Evolutionary conservation across 805 yeast genomes (phyloP), one percentile per base, ranked within the genome.

Genomic region (Wickerhamomyces alni): DNA sequence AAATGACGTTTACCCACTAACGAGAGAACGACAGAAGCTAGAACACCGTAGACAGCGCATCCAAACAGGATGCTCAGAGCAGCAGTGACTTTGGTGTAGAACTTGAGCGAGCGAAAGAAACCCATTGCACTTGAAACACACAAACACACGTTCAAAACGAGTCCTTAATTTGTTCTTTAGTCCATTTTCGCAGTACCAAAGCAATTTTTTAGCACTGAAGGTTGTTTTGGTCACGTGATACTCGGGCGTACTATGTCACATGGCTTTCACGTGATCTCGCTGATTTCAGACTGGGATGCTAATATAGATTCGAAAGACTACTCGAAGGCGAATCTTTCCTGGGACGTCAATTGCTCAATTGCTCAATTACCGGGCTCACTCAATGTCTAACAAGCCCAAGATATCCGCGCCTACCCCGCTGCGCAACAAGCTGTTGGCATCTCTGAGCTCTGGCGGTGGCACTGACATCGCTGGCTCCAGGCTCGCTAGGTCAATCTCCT

Each of bases 1-100:
- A 88, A 70, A 39, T 82, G 80, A 50, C 77, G 80, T 59, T 84
- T 84, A 18, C 96, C 94, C 13, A 81, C 47, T 7, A 87, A 38
- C 1, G 85, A 65, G 37, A 87, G 68, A 7, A 76, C 45, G 2
- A 85, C 57, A 2, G 97, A 87, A 17, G 88, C 85, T 9, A 84
- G 37, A 2, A 85, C 85, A 42, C 96, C 96, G 51, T 83, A 85
- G 6, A 79, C 42, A 2, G 88, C 88, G 57, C 86, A 74, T 0
- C 77, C 62, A 13, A 75, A 57, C 31, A 83, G 61, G 24, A 80
- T 59, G 4, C 71, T 47, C 2, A 77, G 69, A 19, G 81, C 83
- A 7, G 78, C 57, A 2, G 71, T 51, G 1, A 81, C 72, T 58
- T 80, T 82, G 38, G 66, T 48, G 58, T 72, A 74, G 57, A 77